Evolutionary conservation across 179 eudicot species (phyloP).

Genomic region (Silene vulgaris): DNA sequence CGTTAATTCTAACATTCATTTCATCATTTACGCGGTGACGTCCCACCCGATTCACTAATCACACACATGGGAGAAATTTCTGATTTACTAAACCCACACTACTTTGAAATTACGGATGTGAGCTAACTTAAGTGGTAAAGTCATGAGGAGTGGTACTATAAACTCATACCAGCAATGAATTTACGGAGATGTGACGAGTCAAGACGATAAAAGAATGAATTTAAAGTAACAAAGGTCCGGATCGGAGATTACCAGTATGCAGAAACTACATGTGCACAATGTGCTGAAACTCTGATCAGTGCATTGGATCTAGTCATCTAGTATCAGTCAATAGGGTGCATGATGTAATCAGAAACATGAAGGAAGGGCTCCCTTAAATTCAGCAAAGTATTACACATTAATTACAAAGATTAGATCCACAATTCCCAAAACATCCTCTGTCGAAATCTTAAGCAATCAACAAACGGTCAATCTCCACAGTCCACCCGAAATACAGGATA

Average conservation of each 20-base stretch:
- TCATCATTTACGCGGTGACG: constrained; percentile 17
- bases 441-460: constrained; percentile 10
- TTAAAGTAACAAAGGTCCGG: not conserved
- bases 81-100: too few relatives aligned
- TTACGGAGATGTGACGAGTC: too few relatives aligned
- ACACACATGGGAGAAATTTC: not conserved
- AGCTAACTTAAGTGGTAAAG: too few relatives aligned
- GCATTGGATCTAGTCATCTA: constrained; percentile 22
- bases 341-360: constrained; percentile 1
- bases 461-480: constrained; percentile 15
- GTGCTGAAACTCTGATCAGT: constrained; percentile 22
- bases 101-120: not conserved
- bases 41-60: constrained; percentile 8
- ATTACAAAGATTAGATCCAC: constrained; percentile 22
- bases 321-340: not conserved
- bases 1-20: constrained; percentile 6
- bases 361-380: constrained; percentile 20
- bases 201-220: too few relatives aligned
- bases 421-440: constrained; percentile 18
- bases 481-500: too few relatives aligned
- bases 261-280: constrained; percentile 22
- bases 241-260: constrained; percentile 1
- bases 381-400: constrained; percentile 21
- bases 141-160: too few relatives aligned
- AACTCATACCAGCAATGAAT: too few relatives aligned